These are phyloP conservation scores for Arabis hirsuta DNA, from an alignment of 345 rosid genomes.

Conservation along the genomic window DNA sequence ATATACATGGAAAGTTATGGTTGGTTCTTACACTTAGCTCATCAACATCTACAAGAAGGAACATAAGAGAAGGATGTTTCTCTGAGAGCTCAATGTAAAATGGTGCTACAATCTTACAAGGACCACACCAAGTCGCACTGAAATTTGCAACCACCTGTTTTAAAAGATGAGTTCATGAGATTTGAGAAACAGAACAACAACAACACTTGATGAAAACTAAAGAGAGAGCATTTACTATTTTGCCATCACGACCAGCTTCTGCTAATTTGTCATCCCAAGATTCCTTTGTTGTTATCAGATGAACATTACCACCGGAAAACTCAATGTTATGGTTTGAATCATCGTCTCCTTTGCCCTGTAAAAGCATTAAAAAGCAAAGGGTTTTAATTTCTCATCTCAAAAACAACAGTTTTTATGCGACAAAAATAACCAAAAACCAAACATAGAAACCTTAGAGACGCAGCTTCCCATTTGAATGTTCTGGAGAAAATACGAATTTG, in stretches of 20 bases:
- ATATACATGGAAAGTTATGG: too few species aligned
- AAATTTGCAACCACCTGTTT: constrained; percentile 81
- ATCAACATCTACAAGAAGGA: constrained; percentile 80
- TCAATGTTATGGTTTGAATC: constrained; percentile 55
- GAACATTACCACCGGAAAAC: constrained; percentile 65
- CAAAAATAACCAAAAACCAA: not conserved
- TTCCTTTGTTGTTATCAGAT: constrained; percentile 62
- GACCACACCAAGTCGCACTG: constrained; percentile 93
- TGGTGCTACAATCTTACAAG: constrained; percentile 75
- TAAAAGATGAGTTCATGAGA: constrained; percentile 18
- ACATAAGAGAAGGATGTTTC: constrained; percentile 68
- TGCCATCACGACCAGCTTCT: constrained; percentile 71
- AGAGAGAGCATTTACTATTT: constrained; percentile 51
- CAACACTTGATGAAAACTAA: not conserved
- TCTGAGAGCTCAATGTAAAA: constrained; percentile 68
- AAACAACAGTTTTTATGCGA: constrained; percentile 8
- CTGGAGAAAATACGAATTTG: constrained; percentile 30
- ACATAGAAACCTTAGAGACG: constrained; percentile 48
- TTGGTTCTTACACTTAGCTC: constrained; percentile 67
- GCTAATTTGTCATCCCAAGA: constrained; percentile 73
- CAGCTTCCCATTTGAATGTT: constrained; percentile 56
- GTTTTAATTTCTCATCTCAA: not conserved
- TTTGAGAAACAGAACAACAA: not conserved
- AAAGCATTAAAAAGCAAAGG: not conserved
- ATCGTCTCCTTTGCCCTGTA: constrained; percentile 45